Base-by-base conservation (phyloP, 169 alveolate species). In the Miamiensis avidus region DNA sequence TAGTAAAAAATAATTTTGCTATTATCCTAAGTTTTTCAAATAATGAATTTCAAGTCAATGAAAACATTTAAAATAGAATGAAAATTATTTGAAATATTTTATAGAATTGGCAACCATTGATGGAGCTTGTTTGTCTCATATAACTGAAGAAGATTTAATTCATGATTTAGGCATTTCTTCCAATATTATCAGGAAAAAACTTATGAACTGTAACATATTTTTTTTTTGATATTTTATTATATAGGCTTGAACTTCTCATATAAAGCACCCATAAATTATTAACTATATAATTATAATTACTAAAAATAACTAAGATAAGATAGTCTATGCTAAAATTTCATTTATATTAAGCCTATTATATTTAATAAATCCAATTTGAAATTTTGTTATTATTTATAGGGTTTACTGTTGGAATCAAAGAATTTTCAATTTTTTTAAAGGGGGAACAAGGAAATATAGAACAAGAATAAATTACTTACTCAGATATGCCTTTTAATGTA, bases 171-270 rank as follows among this genome's bases (percentile, higher is more conserved):
- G 76, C 16, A 81, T 86, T 4, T 33, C 34, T 28, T 79, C 74
- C 65, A 76, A 82, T 79, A 86, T 86, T 31, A 74, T 77, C 34
- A 79, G 90, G 75, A 86, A 86, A 65, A 86, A 86, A 79, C 69
- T 86, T 25, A 64, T 86, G 69, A 83, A 86, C 65, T 86, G 90
- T 86, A 86, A 74, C 28, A 32, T n/a, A 1, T 1, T n/a, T n/a
- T n/a, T n/a, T n/a, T n/a, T n/a, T n/a, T n/a, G n/a, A n/a, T n/a
- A n/a, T n/a, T n/a, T n/a, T n/a, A n/a, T n/a, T n/a, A n/a, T n/a
- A n/a, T n/a, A n/a, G n/a, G n/a, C n/a, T n/a, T n/a, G n/a, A n/a
- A n/a, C n/a, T n/a, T n/a, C n/a, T n/a, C n/a, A n/a, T n/a, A n/a
- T n/a, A n/a, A n/a, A n/a, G n/a, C n/a, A n/a, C n/a, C n/a, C n/a